phyloP scores from a whole-genome alignment of 2,329 filamentous ascomycete species.

The Onygena corvina region DNA sequence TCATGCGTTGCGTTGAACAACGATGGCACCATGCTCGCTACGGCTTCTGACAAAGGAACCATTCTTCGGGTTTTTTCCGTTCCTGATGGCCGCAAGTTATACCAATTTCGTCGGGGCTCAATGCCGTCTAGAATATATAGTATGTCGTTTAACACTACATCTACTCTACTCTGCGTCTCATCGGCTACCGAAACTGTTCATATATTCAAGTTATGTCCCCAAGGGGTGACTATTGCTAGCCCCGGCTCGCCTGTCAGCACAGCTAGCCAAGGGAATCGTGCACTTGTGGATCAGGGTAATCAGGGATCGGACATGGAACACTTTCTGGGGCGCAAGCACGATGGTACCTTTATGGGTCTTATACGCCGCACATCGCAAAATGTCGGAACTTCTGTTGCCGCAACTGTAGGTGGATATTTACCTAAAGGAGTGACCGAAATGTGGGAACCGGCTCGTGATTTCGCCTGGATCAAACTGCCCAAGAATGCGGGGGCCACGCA shows the following conservation, averaged over 20 bases:
- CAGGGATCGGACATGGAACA: conserved; percentile 18
- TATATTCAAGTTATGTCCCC: conserved; percentile 65
- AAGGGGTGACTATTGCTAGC: conserved; percentile 25
- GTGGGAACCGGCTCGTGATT: conserved; percentile 91
- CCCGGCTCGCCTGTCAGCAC: conserved; percentile 14
- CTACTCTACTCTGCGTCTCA: conserved; percentile 85
- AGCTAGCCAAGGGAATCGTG: conserved; percentile 24
- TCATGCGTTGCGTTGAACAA: conserved; percentile 86
- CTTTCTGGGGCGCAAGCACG: conserved; percentile 35
- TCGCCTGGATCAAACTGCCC: conserved; percentile 90
- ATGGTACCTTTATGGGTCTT: conserved; percentile 79
- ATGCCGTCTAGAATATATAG: conserved; percentile 94
- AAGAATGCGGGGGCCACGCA: conserved; percentile 38
- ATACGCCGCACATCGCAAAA: conserved; percentile 90
- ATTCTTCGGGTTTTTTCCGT: conserved; percentile 94
- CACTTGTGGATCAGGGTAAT: conserved; percentile 21
- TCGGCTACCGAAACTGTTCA: conserved; percentile 94
- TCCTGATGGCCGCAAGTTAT: conserved; percentile 81
- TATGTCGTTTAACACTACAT: conserved; percentile 96
- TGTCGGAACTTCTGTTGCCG: conserved; percentile 77
- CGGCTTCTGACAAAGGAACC: conserved; percentile 91
- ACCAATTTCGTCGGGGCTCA: conserved; percentile 88
- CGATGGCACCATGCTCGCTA: conserved; percentile 82
- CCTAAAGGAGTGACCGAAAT: conserved; percentile 92
- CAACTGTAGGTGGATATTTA: conserved; percentile 80